phyloP scores from a whole-genome alignment of 805 yeast species.

The Candida ascalaphidarum region DNA sequence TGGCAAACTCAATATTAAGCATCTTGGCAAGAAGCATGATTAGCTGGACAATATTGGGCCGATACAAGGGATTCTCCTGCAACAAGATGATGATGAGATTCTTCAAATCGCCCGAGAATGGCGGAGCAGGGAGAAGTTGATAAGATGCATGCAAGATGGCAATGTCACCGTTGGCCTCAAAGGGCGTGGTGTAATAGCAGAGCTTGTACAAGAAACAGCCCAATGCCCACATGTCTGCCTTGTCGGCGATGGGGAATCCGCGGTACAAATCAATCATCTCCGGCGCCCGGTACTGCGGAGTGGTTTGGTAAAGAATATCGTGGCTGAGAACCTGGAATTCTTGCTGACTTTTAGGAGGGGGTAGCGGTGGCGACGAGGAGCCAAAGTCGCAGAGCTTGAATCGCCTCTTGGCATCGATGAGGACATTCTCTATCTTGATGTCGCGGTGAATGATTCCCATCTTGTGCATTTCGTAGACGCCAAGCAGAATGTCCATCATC shows the following conservation, averaged over 20 bases:
- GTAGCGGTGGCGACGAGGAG: conserved; percentile 59
- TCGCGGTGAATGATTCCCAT: conserved; percentile 81
- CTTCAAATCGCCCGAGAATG: conserved; percentile 61
- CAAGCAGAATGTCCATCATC: conserved; percentile 73
- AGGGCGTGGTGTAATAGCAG: conserved; percentile 91
- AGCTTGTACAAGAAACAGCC: conserved; percentile 88
- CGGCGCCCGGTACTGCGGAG: conserved; percentile 93
- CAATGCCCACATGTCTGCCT: conserved; percentile 93
- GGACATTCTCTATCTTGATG: conserved; percentile 88
- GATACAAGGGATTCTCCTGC: conserved; percentile 68
- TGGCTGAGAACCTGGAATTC: conserved; percentile 73
- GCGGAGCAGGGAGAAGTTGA: conserved; percentile 65
- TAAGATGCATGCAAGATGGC: conserved; percentile 82
- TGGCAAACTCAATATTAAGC: conserved; percentile 23
- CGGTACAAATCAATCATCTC: conserved; percentile 90
- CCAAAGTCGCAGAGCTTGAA: conserved; percentile 94
- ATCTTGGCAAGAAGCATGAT: conserved; percentile 53
- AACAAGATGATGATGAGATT: conserved; percentile 71
- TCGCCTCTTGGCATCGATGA: conserved; percentile 58
- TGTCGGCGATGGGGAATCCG: conserved; percentile 81
- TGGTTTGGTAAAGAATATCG: conserved; percentile 83
- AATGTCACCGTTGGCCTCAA: conserved; percentile 79
- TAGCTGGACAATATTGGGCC: conserved; percentile 88
- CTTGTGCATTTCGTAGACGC: conserved; percentile 79
- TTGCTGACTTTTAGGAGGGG: conserved; percentile 68